These are phyloP conservation scores for Begonia loranthoides DNA, from an alignment of 306 rosid species.

Conservation along the genomic window DNA sequence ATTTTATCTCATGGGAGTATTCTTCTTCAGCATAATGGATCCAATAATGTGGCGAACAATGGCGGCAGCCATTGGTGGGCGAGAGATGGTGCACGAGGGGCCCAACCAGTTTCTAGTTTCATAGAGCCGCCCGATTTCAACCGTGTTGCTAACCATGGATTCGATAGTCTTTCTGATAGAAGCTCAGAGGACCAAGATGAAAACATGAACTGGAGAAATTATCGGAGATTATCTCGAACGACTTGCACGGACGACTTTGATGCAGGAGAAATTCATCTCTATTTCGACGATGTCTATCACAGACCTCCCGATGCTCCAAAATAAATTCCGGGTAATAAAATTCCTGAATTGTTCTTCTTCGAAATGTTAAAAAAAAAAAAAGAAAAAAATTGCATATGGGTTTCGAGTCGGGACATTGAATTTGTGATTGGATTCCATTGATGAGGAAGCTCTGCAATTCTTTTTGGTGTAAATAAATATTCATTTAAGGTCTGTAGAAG, in stretches of 20 bases:
- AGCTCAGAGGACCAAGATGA: slow-evolving; percentile 44
- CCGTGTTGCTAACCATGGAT: slow-evolving; percentile 10
- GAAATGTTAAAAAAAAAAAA: too few species aligned
- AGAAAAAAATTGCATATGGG: too few species aligned
- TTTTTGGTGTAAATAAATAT: too few species aligned
- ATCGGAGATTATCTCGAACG: slow-evolving; percentile 30
- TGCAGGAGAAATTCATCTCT: slow-evolving; percentile 42
- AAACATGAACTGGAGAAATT: slow-evolving; percentile 29
- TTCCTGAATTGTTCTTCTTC: too few species aligned
- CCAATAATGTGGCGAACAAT: slow-evolving; percentile 11
- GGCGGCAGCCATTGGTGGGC: slow-evolving; percentile 71
- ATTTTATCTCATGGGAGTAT: slow-evolving; percentile 45
- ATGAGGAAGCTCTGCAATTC: too few species aligned
- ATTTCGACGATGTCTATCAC: slow-evolving; percentile 67
- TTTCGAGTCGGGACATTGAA: too few species aligned
- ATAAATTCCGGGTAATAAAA: too few species aligned
- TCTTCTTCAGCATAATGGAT: slow-evolving; percentile 26
- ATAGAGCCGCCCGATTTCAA: slow-evolving; percentile 76
- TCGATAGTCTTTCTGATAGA: slow-evolving; percentile 42
- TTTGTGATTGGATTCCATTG: too few species aligned
- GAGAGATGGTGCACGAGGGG: slow-evolving; percentile 25
- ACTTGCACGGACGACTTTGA: slow-evolving; percentile 40
- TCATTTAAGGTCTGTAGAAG: too few species aligned
- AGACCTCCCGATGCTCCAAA: slow-evolving; percentile 35
- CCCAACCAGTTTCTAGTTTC: slow-evolving; percentile 49